Evolutionary conservation across 805 yeast genomes (phyloP).

Genomic region (Trichomonascus vanleenenianus): DNA sequence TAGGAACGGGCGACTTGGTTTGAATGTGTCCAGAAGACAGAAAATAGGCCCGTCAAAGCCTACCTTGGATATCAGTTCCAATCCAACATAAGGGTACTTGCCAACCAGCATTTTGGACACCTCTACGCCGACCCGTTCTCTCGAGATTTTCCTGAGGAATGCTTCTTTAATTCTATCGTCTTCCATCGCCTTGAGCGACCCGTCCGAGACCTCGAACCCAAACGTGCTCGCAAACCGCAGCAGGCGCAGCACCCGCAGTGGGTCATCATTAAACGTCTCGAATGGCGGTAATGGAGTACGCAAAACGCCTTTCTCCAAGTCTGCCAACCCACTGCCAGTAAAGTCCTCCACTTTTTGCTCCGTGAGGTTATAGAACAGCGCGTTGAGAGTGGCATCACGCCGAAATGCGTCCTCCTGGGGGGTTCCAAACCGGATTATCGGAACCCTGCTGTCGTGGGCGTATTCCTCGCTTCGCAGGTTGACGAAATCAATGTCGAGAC

Average conservation of each 20-base stretch:
- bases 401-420: slow-evolving; percentile 86
- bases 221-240: slow-evolving; percentile 81
- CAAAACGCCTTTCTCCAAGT: slow-evolving; percentile 59
- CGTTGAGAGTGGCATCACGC: slow-evolving; percentile 92
- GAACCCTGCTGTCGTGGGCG: slow-evolving; percentile 79
- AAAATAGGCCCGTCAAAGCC: slow-evolving; percentile 55
- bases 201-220: slow-evolving; percentile 53
- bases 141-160: slow-evolving; percentile 65
- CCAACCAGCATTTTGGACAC: slow-evolving; percentile 69
- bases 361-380: slow-evolving; percentile 77
- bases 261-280: slow-evolving; percentile 89
- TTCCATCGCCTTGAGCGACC: slow-evolving; percentile 56
- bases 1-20: slow-evolving; percentile 5
- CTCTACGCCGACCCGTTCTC: slow-evolving; percentile 87
- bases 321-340: slow-evolving; percentile 68
- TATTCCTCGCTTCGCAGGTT: slow-evolving; percentile 84
- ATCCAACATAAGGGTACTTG: slow-evolving; percentile 53
- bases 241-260: slow-evolving; percentile 77
- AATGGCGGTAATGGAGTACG: slow-evolving; percentile 84
- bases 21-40: slow-evolving; percentile 26
- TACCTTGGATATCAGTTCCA: slow-evolving; percentile 48
- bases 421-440: slow-evolving; percentile 75
- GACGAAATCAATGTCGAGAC: slow-evolving; percentile 87
- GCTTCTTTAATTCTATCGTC: slow-evolving; percentile 48
- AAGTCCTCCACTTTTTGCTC: slow-evolving; percentile 71